phyloP scores from a whole-genome alignment of 2,329 filamentous ascomycete species.

The Ophiosphaerella herpotricha region DNA sequence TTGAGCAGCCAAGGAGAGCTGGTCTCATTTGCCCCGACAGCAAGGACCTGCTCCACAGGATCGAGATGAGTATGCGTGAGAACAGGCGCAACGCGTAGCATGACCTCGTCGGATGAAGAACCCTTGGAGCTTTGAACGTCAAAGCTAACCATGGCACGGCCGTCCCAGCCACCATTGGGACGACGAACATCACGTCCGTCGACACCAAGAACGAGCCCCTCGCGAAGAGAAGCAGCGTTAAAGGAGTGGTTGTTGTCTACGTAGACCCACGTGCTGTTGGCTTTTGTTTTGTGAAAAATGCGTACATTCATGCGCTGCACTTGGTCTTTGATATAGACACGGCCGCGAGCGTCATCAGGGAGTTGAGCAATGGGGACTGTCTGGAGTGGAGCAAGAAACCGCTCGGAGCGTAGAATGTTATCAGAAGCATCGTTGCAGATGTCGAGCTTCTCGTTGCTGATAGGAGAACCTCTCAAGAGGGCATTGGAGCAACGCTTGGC shows the following conservation, averaged over 20 bases:
- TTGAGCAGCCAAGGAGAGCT: neutral
- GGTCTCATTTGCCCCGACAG: constrained; percentile 7
- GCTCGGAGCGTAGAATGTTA: constrained; percentile 34
- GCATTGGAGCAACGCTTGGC: constrained; percentile 32
- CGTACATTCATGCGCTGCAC: no score
- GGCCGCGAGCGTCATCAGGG: neutral
- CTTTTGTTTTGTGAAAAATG: neutral
- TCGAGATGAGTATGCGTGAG: constrained; percentile 48
- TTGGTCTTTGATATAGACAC: no score
- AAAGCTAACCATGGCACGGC: constrained; percentile 21
- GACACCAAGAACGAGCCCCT: constrained; percentile 43
- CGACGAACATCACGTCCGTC: constrained; percentile 41
- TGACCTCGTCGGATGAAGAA: constrained; percentile 28
- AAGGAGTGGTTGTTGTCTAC: constrained; percentile 36
- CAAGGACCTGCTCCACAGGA: constrained; percentile 28
- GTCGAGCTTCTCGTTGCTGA: constrained; percentile 32
- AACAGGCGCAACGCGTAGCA: constrained; percentile 45
- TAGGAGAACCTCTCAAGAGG: neutral
- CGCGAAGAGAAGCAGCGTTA: constrained; percentile 24
- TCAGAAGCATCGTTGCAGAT: constrained; percentile 46
- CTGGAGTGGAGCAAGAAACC: constrained; percentile 38
- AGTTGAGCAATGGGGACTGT: constrained; percentile 27
- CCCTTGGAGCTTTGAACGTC: constrained; percentile 25
- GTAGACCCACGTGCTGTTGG: constrained; percentile 27
- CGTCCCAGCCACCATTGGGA: constrained; percentile 6